Conservation (phyloP, 1,284 basidiomycete genomes). For the Farysia itapuensis region DNA sequence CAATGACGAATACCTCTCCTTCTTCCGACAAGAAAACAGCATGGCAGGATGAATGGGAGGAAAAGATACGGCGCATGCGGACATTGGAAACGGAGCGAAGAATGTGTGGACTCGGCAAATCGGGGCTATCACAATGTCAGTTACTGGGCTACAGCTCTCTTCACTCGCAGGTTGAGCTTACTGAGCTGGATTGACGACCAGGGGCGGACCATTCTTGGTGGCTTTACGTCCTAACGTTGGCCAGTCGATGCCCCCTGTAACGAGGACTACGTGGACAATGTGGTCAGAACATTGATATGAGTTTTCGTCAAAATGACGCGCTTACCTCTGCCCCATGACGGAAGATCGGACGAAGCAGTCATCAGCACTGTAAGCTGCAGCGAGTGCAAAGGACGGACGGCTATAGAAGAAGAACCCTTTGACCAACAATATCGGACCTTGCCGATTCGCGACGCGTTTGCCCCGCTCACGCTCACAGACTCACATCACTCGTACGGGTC, state of each 20-base stretch:
- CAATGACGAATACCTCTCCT: slow-evolving; percentile 82
- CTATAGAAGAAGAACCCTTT: too few species aligned
- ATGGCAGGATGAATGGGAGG: slow-evolving; percentile 45
- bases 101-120: slow-evolving; percentile 82
- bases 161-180: slow-evolving; percentile 5
- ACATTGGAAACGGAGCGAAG: slow-evolving; percentile 82
- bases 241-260: slow-evolving; percentile 84
- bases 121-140: slow-evolving; percentile 64
- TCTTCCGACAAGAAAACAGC: slow-evolving; percentile 61
- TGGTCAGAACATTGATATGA: not conserved
- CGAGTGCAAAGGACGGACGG: too few species aligned
- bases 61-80: slow-evolving; percentile 38
- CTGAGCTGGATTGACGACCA: slow-evolving; percentile 24
- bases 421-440: too few species aligned
- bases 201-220: slow-evolving; percentile 21
- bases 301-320: too few species aligned
- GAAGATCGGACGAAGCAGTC: slow-evolving; percentile 2
- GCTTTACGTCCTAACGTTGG: slow-evolving; percentile 59
- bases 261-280: slow-evolving; percentile 66
- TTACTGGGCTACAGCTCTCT: too few species aligned
- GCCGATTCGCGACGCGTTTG: too few species aligned
- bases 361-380: too few species aligned
- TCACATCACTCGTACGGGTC: too few species aligned
- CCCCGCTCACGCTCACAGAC: too few species aligned
- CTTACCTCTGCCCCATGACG: slow-evolving; percentile 13